Base-by-base conservation (phyloP, 208 protist genomes). In the Acanthamoeba lugdunensis region DNA sequence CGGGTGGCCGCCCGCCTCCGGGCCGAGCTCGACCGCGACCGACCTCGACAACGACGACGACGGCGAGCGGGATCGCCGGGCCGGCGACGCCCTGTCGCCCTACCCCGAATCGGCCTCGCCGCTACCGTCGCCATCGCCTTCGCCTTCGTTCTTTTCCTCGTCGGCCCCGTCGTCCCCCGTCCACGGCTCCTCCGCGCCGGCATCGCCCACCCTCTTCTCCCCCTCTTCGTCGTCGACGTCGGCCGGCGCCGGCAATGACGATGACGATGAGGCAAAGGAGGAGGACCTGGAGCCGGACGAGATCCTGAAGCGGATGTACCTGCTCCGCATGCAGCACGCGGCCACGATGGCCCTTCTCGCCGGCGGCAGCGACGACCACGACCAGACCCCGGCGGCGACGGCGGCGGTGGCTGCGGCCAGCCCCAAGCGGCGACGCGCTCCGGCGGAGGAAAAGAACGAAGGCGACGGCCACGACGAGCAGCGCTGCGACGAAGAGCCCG, bases 241-340 rank as follows among this genome's bases (percentile, higher is more conserved):
- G 25, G 23, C 65, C 65, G 11, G 3, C 65, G 28, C 65, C 65
- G 65, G 28, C 28, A 7, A 71, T 18, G 4, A 28, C 2, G 61
- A 71, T 33, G 33, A 33, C 33, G 33, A 33, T 33, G 33, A 33
- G 33, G 33, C 33, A 13, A n/a, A 28, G 2, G 65, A 71, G 25
- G 65, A 71, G 11, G 65, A 71, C 23, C 23, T 65, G 58, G 18
- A 21, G 58, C 21, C 58, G n/a, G 5, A 71, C 23, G 65, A 71
- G 65, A 71, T 71, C 28, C 65, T 71, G 65, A 25, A 37, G 65
- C 65, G 28, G 65, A 71, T 71, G 65, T 71, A 71, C 11, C n/a
- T 71, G n/a, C 65, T 71, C 65, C 65, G 65, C 65, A 71, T 71
- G 28, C 23, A 71, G 65, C 65, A 71, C 28, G 65, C 65, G 5